Base-by-base conservation (phyloP, 2,329 filamentous ascomycete genomes). In the Raffaelea deltoideospora region DNA sequence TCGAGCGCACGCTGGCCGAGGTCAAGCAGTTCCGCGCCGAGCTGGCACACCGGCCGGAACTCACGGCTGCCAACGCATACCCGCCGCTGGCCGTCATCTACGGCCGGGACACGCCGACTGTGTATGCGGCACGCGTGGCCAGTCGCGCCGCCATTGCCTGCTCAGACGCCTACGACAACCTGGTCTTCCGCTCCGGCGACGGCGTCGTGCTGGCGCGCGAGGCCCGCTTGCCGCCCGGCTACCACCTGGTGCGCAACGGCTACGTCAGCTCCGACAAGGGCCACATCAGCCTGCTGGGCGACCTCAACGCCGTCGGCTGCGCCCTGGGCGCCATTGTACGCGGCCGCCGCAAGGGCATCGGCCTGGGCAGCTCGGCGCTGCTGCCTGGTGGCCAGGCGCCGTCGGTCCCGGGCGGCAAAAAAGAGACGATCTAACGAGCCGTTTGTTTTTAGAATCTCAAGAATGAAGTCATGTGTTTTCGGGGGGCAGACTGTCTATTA, bases 191-290 rank as follows among this genome's bases (percentile, higher is more conserved):
- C 1, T 79, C 78, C 18, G 86, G 87, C 3, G 87, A 96, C 52
- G 88, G 87, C 0, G 87, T 96, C 0, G 85, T 88, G 37, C 67
- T 95, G 7, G 83, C 87, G 0, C 74, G 74, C 35, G 83, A 88
- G 42, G 81, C 86, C 0, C 88, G 92, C 82, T 57, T 92, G 31
- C 87, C 87, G 0, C 60, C 71, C 3, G 86, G 86, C 0, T 95
- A 94, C 52, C 66, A 70, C 34, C 64, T 81, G 26, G 83, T 78
- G 2, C 72, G 69, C 32, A 79, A 77, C 11, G 86, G 86, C 0
- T 63, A 84, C 15, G 72, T 94, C 11, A 78, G 74, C 46, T 86
- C 79, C 37, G 84, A 93, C 45, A 66, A 85, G 3, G 87, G 88
- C 0, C 88, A 96, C 59, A 79, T 95, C 26, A 86, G 82, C 1